These are phyloP conservation scores for Aspergillus fumigatiaffinis DNA, from an alignment of 2,329 filamentous ascomycete genomes.

Conservation along the genomic window DNA sequence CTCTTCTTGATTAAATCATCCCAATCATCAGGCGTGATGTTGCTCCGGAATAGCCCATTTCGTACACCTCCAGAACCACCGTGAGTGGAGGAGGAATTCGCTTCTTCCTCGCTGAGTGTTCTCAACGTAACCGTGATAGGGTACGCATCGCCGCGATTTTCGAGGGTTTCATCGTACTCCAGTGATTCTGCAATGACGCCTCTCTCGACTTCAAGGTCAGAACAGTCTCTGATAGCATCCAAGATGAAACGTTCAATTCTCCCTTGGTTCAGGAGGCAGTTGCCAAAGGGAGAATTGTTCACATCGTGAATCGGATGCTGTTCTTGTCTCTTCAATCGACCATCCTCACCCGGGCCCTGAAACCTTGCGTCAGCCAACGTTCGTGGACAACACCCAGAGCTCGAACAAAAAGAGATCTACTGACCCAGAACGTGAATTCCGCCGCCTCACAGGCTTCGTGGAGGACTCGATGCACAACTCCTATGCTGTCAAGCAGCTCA, in stretches of 20 bases:
- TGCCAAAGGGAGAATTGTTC: constrained; percentile 53
- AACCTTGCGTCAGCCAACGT: not conserved
- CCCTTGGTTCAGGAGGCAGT: constrained; percentile 67
- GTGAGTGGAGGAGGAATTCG: constrained; percentile 33
- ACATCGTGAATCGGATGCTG: constrained; percentile 59
- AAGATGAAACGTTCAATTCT: constrained; percentile 66
- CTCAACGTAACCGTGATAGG: constrained; percentile 59
- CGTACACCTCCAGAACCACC: constrained; percentile 23
- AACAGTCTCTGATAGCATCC: constrained; percentile 55
- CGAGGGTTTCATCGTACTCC: constrained; percentile 49
- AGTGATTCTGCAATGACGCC: constrained; percentile 56
- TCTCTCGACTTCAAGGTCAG: constrained; percentile 55
- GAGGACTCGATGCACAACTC: constrained; percentile 60
- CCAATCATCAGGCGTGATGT: constrained; percentile 55
- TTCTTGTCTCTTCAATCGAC: constrained; percentile 55
- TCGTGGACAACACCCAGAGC: not conserved
- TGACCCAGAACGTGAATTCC: constrained; percentile 53
- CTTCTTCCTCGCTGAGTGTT: constrained; percentile 57
- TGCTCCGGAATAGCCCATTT: constrained; percentile 61
- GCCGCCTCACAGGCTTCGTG: constrained; percentile 65
- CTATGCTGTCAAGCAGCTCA: constrained; percentile 65
- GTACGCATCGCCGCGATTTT: constrained; percentile 50
- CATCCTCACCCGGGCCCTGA: constrained; percentile 44
- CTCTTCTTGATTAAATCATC: constrained; percentile 44
- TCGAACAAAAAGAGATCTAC: constrained; percentile 3